Evolutionary conservation across 176 grass and related monocot genomes (phyloP), one percentile per base, ranked within the genome.

Genomic region (Hyparrhenia diplandra): DNA sequence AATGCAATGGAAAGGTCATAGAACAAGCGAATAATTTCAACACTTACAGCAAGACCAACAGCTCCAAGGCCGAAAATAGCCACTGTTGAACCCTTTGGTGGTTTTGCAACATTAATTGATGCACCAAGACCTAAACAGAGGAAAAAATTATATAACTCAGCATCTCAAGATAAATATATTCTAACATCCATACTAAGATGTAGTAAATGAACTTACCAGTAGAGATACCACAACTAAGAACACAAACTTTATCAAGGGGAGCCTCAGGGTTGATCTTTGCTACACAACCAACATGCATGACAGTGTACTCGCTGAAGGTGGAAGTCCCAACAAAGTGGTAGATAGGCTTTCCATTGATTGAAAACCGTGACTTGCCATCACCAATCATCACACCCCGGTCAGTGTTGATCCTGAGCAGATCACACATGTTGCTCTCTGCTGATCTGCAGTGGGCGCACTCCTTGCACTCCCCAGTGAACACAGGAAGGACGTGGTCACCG

Each of bases 401-500:
- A 1, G 94, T 92, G 49, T 97, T 94, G 66, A 97, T 97, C 82
- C 91, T 83, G 20, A 97, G 86, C 30, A 93, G 86, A 81, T 89
- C 86, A 84, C 94, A 97, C 91, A 97, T 94, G 74, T 97, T 97
- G 89, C 94, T 97, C 30, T 97, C 91, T 8, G 85, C 75, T 0
- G 87, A 91, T 27, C 82, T 94, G 82, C 94, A 97, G 54, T 97
- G 94, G 7, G 66, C 24, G 11, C 94, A 94, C 47, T 97, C 94
- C 72, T 88, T 97, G 37, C 94, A 97, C 61, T 97, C n/a, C 94
- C 94, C 94, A 37, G 94, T 97, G 84, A 97, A 97, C 23, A 97
- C 89, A 40, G 94, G 94, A n/a, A 97, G 94, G 13, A 97, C 94
- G 79, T 97, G 91, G 70, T 94, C 91, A 14, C 94, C 91, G 14